Evolutionary conservation across 1,284 basidiomycete genomes (phyloP).

Genomic region (Cystobasidium pallidum): DNA sequence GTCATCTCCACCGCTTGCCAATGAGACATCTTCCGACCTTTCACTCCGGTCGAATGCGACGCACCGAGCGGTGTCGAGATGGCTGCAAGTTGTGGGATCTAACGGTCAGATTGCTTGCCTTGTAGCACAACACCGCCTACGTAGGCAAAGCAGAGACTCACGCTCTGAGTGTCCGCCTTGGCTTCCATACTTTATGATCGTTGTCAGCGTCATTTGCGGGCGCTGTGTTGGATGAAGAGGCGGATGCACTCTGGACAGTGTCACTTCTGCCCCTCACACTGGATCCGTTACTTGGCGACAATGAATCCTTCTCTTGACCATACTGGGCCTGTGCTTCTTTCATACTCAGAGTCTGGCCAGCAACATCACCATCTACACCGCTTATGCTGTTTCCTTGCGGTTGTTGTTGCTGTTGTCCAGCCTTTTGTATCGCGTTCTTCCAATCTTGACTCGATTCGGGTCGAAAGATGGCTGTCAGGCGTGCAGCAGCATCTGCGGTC

Average conservation of each 20-base stretch:
- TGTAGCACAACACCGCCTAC: too few species aligned
- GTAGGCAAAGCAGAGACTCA: constrained; percentile 60
- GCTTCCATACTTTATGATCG: constrained; percentile 67
- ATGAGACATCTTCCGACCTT: constrained; percentile 60
- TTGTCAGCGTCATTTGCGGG: constrained; percentile 4
- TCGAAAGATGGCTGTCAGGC: constrained; percentile 75
- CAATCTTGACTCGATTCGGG: constrained; percentile 80
- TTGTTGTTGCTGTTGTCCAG: constrained; percentile 41
- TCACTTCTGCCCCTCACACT: neutral
- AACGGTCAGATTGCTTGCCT: too few species aligned
- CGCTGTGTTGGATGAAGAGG: constrained; percentile 1
- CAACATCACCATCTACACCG: neutral
- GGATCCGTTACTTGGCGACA: constrained; percentile 22
- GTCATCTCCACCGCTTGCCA: constrained; percentile 92
- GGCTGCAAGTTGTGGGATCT: too few species aligned
- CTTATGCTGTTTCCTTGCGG: neutral
- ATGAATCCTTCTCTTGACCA: neutral
- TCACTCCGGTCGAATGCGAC: constrained; percentile 46
- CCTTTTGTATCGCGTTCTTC: constrained; percentile 65
- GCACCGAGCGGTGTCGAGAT: constrained; percentile 77
- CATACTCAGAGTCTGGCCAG: constrained; percentile 28
- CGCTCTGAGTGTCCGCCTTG: constrained; percentile 82
- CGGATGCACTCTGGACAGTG: constrained; percentile 21
- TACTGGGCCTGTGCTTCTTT: constrained; percentile 12
- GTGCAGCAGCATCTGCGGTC: constrained; percentile 17